Base-by-base conservation (phyloP, 345 rosid genomes). In the Nasturtium officinale region DNA sequence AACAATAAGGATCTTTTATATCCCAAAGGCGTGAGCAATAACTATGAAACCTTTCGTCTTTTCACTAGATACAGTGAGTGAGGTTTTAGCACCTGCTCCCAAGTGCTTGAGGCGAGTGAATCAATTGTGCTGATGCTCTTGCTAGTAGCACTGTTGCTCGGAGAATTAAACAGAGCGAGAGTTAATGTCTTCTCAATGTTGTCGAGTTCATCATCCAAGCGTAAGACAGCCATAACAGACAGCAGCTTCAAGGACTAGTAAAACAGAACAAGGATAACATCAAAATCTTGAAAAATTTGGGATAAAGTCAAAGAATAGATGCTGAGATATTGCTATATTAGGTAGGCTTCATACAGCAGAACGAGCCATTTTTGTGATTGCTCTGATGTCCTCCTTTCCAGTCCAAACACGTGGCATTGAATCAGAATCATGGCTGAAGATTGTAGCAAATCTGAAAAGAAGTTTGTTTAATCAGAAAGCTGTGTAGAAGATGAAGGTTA, bases 381-480 rank as follows among this genome's bases (percentile, higher is more conserved):
- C 91, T 75, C 95, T 86, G 81, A 96, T 89, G 75, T 96, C 98
- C 84, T 96, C 99, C 40, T 90, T 96, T 78, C 99, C 98, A 5
- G 90, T 92, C 99, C 99, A 96, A 69, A 96, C 83, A 47, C 99
- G 92, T 11, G 99, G 96, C 95, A 96, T 90, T 66, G 99, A 96
- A 71, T 96, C 99, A 67, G 96, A 74, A 82, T 92, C 99, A 75
- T 87, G 97, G 84, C 94, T 87, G 60, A 96, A 92, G 73, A 96
- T 78, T 72, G 80, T 85, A 52, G 98, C 73, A 85, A 96, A 96
- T 85, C 99, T 96, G 89, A 17, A 69, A 13, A 59, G 61, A 67
- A 73, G 54, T 59, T 10, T 18, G 54, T 69, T 62, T 60, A 79
- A 77, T 68, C 58, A 62, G 50, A 13, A 45, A 63, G 61, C 70